Conservation (phyloP, 371 early-diverging fungal species). For the Ecytonucleospora hepatopenaei region DNA sequence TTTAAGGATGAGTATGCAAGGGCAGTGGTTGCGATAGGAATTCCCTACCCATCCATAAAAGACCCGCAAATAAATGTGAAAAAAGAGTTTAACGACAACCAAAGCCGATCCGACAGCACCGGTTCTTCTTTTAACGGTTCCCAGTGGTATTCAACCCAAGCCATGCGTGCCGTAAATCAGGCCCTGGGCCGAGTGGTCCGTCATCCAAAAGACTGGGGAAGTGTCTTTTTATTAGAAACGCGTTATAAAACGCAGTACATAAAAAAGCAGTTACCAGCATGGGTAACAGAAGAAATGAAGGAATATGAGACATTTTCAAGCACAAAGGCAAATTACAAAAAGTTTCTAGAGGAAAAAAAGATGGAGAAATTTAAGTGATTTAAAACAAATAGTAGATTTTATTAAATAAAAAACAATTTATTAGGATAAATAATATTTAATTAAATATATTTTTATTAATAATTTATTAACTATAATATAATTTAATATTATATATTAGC, state of each 20-base stretch:
- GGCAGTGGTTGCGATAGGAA: constrained; percentile 74
- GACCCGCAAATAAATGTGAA: constrained; percentile 62
- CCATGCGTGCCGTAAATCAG: constrained; percentile 77
- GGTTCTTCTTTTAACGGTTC: constrained; percentile 56
- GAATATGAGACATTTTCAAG: constrained; percentile 20
- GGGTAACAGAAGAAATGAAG: constrained; percentile 58
- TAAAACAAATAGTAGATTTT: neutral
- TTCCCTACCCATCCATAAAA: constrained; percentile 68
- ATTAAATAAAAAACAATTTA: neutral
- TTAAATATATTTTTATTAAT: neutral
- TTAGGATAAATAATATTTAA: neutral
- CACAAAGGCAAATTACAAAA: constrained; percentile 3
- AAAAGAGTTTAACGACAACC: constrained; percentile 61
- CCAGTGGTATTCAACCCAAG: constrained; percentile 72
- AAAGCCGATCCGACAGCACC: no score
- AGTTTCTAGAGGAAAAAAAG: constrained; percentile 26
- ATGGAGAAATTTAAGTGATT: neutral
- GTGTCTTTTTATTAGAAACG: constrained; percentile 63
- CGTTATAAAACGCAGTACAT: constrained; percentile 59
- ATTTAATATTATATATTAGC: no score
- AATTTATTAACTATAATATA: neutral
- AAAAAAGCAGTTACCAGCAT: constrained; percentile 61
- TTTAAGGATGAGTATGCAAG: constrained; percentile 73
- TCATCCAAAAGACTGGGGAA: constrained; percentile 68
- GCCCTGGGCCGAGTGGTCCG: constrained; percentile 79